Evolutionary conservation across 1,284 basidiomycete genomes (phyloP).

Genomic region (Kalmanozyma brasiliensis): DNA sequence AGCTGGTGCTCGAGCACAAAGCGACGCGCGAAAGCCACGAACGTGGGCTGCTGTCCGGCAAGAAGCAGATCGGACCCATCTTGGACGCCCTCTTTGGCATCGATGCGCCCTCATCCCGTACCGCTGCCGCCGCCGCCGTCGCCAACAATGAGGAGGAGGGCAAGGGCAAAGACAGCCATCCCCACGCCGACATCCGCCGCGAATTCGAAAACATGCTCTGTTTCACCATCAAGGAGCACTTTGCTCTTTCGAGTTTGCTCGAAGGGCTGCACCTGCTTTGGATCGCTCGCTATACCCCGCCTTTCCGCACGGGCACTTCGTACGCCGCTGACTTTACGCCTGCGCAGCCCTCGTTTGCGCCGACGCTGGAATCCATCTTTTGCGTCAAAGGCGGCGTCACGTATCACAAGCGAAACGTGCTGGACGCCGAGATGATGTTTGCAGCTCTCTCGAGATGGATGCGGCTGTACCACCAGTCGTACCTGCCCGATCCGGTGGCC

Average conservation of each 20-base stretch:
- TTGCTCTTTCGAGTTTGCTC: conserved; percentile 32
- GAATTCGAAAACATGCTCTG: conserved; percentile 23
- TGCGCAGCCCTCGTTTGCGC: conserved; percentile 12
- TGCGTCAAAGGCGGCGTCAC: conserved; percentile 19
- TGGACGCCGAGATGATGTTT: conserved; percentile 34
- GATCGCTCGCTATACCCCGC: conserved; percentile 33
- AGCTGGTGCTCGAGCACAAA: conserved; percentile 38
- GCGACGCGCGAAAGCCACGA: conserved; percentile 23
- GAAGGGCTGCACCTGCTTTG: conserved; percentile 43
- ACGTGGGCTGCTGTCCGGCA: conserved; percentile 19
- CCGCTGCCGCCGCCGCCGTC: too few species aligned
- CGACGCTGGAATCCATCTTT: conserved; percentile 18
- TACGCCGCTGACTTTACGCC: conserved; percentile 40
- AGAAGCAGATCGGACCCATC: conserved; percentile 37
- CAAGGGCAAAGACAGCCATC: conserved; percentile 1
- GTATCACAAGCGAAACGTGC: conserved; percentile 25
- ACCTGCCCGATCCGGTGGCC: conserved; percentile 20
- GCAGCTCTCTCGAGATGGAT: conserved; percentile 38
- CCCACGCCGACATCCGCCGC: too few species aligned
- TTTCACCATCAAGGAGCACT: conserved; percentile 44
- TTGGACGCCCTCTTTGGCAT: conserved; percentile 28
- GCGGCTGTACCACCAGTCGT: conserved; percentile 38
- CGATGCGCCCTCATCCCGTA: conserved; percentile 15
- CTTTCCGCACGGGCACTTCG: conserved; percentile 29
- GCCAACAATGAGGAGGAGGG: neutral